Conservation (phyloP, 768 basidiomycete genomes). For the Clitopilus hobsonii region DNA sequence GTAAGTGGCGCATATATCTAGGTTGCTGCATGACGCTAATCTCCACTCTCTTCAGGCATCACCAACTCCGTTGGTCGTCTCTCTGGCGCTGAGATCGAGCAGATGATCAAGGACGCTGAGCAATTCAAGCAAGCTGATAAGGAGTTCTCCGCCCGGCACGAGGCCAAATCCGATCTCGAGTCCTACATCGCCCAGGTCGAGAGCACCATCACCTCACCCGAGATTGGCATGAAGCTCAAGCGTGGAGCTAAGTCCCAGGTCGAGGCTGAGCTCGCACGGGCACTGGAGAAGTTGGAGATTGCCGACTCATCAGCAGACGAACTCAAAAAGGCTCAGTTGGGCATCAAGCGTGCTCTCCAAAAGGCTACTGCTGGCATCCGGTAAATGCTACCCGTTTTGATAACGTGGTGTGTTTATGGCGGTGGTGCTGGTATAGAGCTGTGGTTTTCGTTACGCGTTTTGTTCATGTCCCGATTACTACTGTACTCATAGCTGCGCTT, state of each 20-base stretch:
- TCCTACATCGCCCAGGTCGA: constrained; percentile 97
- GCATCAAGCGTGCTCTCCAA: constrained; percentile 95
- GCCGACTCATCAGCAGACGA: constrained; percentile 93
- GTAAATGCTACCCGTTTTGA: constrained; percentile 39
- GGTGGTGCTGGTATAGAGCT: constrained; percentile 3
- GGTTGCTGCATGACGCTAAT: constrained; percentile 4
- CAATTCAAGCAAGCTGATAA: constrained; percentile 96
- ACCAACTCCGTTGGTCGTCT: constrained; percentile 99
- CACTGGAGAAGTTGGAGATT: constrained; percentile 97
- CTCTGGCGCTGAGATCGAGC: constrained; percentile 95
- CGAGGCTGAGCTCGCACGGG: constrained; percentile 96
- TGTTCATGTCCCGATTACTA: constrained; percentile 11
- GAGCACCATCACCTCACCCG: constrained; percentile 91
- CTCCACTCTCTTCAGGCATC: constrained; percentile 53
- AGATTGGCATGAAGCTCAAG: constrained; percentile 98
- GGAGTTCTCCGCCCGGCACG: constrained; percentile 97
- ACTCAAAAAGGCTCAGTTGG: constrained; percentile 91
- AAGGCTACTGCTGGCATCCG: constrained; percentile 93
- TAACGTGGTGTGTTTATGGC: constrained; percentile 9
- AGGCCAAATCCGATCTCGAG: constrained; percentile 98
- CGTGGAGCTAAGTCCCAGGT: constrained; percentile 92
- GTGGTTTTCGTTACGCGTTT: constrained; percentile 11
- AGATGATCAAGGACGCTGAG: constrained; percentile 99
- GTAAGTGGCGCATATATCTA: constrained; percentile 37
- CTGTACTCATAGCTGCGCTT: not conserved